Base-by-base conservation (phyloP, 2,329 filamentous ascomycete genomes). In the Fusarium acutatum region DNA sequence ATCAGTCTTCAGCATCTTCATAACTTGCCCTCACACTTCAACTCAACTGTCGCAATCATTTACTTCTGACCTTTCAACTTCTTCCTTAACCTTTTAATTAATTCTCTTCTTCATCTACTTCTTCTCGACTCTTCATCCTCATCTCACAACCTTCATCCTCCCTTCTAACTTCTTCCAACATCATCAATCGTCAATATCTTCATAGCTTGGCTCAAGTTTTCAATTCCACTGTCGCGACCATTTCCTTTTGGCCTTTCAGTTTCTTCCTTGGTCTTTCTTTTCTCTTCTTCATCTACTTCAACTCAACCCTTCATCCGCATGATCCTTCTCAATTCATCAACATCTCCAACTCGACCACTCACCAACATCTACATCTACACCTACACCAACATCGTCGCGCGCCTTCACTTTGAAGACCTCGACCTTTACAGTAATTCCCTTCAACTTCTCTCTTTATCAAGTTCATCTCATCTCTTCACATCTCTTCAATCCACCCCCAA, bases 391-490 rank as follows among this genome's bases (percentile, higher is more conserved):
- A n/a, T n/a, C 54, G 2, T 50, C 47, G 17, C 30, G 15, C 30
- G 2, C 34, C 50, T 28, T 24, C 1, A 28, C 4, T 0, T n/a
- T 4, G 0, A 5, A 49, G n/a, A 15, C 8, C 1, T 20, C 7
- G 15, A 11, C 8, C 12, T 8, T 37, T 24, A 4, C 1, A 8
- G 41, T 56, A 20, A 15, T 14, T 17, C 11, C 1, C 3, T 37
- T 7, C 24, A 37, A 18, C 14, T 26, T 0, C 15, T 14, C 6
- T 22, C 18, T 22, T 40, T 37, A 3, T 5, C 10, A 38, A 40
- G 1, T 12, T 30, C 22, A 22, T 47, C 40, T 12, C 10, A 47
- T 1, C n/a, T 44, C 26, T 9, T 32, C 13, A 26, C 9, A 43
- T 14, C 35, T 52, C 30, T 43, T 63, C 44, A 32, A 11, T 22